Conservation (phyloP, 129 eudicot species). For the Helianthus tuberosus region DNA sequence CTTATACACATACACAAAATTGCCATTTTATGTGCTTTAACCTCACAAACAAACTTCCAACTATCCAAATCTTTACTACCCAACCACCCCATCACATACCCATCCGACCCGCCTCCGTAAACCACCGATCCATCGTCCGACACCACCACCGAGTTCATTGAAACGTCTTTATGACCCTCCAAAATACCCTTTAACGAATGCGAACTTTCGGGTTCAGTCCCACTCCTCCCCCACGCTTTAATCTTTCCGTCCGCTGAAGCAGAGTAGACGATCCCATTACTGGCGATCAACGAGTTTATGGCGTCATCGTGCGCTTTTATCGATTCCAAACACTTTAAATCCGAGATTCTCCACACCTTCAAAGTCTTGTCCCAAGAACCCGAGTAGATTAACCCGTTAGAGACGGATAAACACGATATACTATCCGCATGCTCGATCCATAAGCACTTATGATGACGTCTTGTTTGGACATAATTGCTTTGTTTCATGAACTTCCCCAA, state of each 20-base stretch:
- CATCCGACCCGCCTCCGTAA: conserved; percentile 85
- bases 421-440: conserved; percentile 92
- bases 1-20: conserved; percentile 72
- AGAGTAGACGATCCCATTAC: conserved; percentile 58
- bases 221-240: conserved; percentile 73
- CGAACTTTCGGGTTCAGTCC: conserved; percentile 26
- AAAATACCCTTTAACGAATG: conserved; percentile 66
- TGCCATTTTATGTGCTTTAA: conserved; percentile 77
- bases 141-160: conserved; percentile 60
- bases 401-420: conserved; percentile 78
- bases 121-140: conserved; percentile 61
- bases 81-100: conserved; percentile 85
- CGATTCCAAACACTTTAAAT: conserved; percentile 85
- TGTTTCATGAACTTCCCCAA: conserved; percentile 84
- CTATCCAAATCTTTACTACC: conserved; percentile 45
- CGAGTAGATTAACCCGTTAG: conserved; percentile 73
- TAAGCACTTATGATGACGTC: conserved; percentile 69
- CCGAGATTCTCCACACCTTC: conserved; percentile 77
- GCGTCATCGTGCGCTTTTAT: conserved; percentile 95
- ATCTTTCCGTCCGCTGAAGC: conserved; percentile 88
- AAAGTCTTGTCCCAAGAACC: conserved; percentile 98
- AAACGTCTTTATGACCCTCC: conserved; percentile 84
- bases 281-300: conserved; percentile 57
- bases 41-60: conserved; percentile 69
- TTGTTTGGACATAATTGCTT: conserved; percentile 75